Base-by-base conservation (phyloP, 768 basidiomycete species). In the Suillus lakei region DNA sequence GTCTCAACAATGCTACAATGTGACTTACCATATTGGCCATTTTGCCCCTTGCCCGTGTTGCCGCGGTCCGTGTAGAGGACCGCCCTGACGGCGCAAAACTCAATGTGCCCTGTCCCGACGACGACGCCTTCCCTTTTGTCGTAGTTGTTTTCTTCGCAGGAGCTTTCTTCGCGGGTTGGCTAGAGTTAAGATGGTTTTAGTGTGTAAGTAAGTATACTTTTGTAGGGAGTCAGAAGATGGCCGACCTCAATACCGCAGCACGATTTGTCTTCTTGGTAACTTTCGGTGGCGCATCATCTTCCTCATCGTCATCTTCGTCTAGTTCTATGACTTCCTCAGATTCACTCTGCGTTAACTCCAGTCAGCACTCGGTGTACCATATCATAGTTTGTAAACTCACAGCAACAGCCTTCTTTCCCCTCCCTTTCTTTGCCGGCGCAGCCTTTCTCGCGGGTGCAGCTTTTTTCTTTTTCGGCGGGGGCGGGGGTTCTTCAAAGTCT, bases 181-280 rank as follows among this genome's bases (percentile, higher is more conserved):
- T 82, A 64, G 61, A 43, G 8, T 34, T 46, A 9, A 60, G 23
- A 28, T 28, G 21, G 12, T 34, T 55, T 63, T 64, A 38, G 65
- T 32, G 32, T 67, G n/a, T n/a, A n/a, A n/a, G 67, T 34, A 34
- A 34, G 34, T 34, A 34, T 76, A 81, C 23, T 23, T 36, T 39
- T 38, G 16, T 32, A 39, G 23, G 79, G 74, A 43, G 80, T 76
- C 60, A 15, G 50, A 67, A 23, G n/a, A 46, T 62, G 1, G 6
- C 23, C n/a, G 54, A 91, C 91, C 85, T 90, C 41, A 90, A 73
- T 16, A 89, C 85, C 12, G 89, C 87, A 28, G 89, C 86, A 60
- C 91, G 82, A 69, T 83, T 87, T 30, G 88, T 86, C 68, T 83
- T 83, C 74, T 89, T 91, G 10, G 76, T 68, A 38, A 82, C 78